phyloP scores from a whole-genome alignment of 768 basidiomycete species.

The Auricularia cornea region DNA sequence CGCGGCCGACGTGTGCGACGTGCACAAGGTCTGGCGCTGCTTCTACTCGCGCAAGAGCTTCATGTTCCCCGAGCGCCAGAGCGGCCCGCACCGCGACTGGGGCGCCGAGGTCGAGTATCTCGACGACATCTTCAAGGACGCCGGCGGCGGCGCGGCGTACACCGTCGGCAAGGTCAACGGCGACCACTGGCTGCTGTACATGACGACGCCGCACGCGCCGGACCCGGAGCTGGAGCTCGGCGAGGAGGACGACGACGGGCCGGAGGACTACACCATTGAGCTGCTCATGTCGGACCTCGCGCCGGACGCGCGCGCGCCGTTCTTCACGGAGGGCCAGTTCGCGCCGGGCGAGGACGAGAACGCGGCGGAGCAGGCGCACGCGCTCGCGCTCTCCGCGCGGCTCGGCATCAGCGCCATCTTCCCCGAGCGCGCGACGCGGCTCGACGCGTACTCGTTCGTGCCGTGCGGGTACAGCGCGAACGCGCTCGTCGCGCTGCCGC shows the following conservation, averaged over 20 bases:
- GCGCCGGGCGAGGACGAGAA: slow-evolving; percentile 16
- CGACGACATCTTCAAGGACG: slow-evolving; percentile 74
- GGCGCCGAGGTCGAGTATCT: slow-evolving; percentile 85
- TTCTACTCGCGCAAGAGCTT: slow-evolving; percentile 99
- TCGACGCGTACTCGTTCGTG: slow-evolving; percentile 89
- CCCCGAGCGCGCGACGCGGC: slow-evolving; percentile 62
- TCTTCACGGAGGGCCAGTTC: slow-evolving; percentile 24
- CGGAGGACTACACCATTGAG: slow-evolving; percentile 88
- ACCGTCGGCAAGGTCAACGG: slow-evolving; percentile 97
- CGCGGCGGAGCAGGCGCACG: slow-evolving; percentile 41
- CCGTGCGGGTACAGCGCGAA: slow-evolving; percentile 98
- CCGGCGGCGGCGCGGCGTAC: slow-evolving; percentile 67
- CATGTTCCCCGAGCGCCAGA: slow-evolving; percentile 97
- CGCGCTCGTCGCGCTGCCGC: slow-evolving; percentile 62
- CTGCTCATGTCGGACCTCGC: slow-evolving; percentile 94
- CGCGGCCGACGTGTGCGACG: slow-evolving; percentile 58
- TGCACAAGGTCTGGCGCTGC: slow-evolving; percentile 72
- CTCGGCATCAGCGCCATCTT: slow-evolving; percentile 81
- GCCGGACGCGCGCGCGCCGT: slow-evolving; percentile 59
- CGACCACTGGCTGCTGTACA: slow-evolving; percentile 96
- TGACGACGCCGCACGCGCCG: slow-evolving; percentile 38
- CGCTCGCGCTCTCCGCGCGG: slow-evolving; percentile 51
- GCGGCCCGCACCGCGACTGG: slow-evolving; percentile 91
- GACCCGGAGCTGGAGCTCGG: slow-evolving; percentile 1
- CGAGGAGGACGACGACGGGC: slow-evolving; percentile 4